Evolutionary conservation across 129 eudicot genomes (phyloP).

Genomic region (Heracleum sosnowskyi): DNA sequence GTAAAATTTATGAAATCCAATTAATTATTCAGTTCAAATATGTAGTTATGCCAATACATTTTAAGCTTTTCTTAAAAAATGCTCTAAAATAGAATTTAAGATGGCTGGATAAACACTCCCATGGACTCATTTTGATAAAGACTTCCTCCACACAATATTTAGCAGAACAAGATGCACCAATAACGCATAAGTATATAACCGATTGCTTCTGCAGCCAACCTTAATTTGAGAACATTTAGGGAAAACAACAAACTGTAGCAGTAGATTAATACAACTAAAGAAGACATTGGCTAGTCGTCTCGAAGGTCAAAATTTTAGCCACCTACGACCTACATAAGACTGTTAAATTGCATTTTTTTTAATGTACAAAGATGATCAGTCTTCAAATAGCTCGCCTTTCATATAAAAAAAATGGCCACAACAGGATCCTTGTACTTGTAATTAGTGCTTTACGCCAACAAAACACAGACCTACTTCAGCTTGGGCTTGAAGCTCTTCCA

Average conservation of each 20-base stretch:
- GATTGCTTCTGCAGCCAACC: neutral
- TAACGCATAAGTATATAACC: neutral
- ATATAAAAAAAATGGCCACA: neutral
- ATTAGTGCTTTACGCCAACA: conserved; percentile 68
- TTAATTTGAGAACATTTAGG: neutral
- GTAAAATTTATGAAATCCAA: neutral
- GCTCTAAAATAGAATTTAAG: neutral
- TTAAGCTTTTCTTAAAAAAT: neutral
- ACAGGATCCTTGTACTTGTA: neutral
- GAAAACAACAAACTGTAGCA: neutral
- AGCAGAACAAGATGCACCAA: neutral
- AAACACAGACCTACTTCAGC: conserved; percentile 95
- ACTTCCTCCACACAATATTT: neutral
- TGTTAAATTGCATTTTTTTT: neutral
- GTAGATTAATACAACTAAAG: neutral
- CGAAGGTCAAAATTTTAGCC: neutral
- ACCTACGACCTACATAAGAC: neutral
- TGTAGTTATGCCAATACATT: neutral
- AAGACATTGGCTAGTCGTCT: neutral
- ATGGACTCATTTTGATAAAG: too few species aligned
- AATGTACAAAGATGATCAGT: neutral
- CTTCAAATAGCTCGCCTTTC: neutral
- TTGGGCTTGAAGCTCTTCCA: conserved; percentile 89
- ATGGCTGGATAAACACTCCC: neutral
- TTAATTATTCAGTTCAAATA: too few species aligned